Conservation (phyloP, 192 early-diverging fungal genomes). For the Neocallimastix lanati region DNA sequence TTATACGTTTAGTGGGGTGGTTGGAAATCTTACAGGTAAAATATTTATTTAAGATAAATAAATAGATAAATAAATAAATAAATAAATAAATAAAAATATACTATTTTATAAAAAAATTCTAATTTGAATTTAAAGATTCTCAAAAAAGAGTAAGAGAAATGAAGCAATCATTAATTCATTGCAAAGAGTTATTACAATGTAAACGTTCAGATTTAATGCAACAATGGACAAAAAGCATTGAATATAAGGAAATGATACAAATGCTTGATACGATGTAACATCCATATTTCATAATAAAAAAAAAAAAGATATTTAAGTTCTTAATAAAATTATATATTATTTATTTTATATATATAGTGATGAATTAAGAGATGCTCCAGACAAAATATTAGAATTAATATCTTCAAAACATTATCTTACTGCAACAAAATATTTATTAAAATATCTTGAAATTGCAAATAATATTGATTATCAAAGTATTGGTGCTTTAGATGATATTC, state of each 20-base stretch:
- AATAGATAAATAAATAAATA: too few relatives aligned
- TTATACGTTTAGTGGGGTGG: constrained; percentile 31
- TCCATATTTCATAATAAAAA: too few relatives aligned
- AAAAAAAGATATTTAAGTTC: too few relatives aligned
- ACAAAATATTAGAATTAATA: constrained; percentile 21
- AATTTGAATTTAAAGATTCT: constrained; percentile 4
- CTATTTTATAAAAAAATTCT: constrained; percentile 1
- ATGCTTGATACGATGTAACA: constrained; percentile 27
- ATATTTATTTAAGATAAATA: too few relatives aligned
- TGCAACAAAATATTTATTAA: constrained; percentile 18
- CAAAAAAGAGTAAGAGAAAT: constrained; percentile 17
- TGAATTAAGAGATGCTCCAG: constrained; percentile 22
- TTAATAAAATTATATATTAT: constrained; percentile 7
- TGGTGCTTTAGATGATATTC: constrained; percentile 23
- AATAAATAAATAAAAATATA: neutral
- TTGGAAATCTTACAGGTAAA: constrained; percentile 29
- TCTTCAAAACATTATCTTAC: constrained; percentile 24
- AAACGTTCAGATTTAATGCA: constrained; percentile 39
- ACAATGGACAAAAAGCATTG: constrained; percentile 35
- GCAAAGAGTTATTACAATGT: constrained; percentile 23
- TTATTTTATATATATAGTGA: constrained; percentile 10
- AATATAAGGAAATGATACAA: constrained; percentile 36
- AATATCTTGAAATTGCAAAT: constrained; percentile 10
- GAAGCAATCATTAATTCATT: constrained; percentile 17
- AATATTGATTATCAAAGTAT: constrained; percentile 24